Evolutionary conservation across 176 grass and related monocot species (phyloP), one percentile per base, ranked within the genome.

Genomic region (Carex parvula): DNA sequence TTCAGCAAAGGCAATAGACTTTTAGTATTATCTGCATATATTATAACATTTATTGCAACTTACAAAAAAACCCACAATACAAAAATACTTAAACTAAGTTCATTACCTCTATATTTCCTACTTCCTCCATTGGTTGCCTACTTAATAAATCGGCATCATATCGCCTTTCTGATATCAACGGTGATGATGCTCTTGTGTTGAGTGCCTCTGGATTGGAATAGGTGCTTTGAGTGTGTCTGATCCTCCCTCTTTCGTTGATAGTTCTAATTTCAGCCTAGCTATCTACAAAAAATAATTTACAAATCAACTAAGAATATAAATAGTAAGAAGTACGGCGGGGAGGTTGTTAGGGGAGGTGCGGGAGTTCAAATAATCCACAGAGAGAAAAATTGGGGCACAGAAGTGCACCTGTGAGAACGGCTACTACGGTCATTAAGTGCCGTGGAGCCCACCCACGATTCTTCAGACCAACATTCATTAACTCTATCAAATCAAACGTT

Each of bases 21-120:
- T 77, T 24, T 24, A 30, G 72, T 56, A 48, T 17, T 8, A 22
- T 72, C 2, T 62, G 60, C 60, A 62, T 21, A 62, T 10, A 3
- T 21, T 11, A 20, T 62, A 62, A 62, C 3, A 62, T 62, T 62
- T 62, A 62, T 48, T 54, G 12, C 50, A 55, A 56, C 16, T 48
- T 56, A 14, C 52, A 55, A 56, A 77, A 77, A 56, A 16, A 8
- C 24, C 46, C 5, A 55, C 46, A 56, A 32, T 15, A 56, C 35
- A 14, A 74, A 69, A 66, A 16, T 65, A 62, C 8, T 67, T 65
- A 24, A 24, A 24, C 22, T 44, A 26, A 14, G 0, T 81, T 37
- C 59, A 41, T 72, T 94, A 99, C 96, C 93, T 99, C 93, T 87
- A 99, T 95, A 86, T 95, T 99, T 86, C 96, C 93, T 12, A 99